Percentiles rank a stretch among this genome's conserved stretches.
Conservation (phyloP, 495 filamentous ascomycete genomes). For the Corynascus novoguineensis region DNA sequence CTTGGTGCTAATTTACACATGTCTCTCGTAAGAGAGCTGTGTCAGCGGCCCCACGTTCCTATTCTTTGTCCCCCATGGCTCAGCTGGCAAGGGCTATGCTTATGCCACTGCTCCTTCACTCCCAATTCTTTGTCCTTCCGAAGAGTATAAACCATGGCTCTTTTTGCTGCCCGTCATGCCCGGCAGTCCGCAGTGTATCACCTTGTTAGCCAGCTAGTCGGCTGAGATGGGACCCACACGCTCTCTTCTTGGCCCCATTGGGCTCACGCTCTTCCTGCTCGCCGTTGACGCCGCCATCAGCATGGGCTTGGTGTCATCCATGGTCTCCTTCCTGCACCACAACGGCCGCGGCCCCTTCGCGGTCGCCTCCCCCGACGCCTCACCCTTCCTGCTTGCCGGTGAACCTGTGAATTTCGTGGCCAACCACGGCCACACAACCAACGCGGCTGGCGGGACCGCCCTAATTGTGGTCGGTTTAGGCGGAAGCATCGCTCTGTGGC, state of each 20-base stretch:
- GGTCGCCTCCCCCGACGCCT: slow-evolving; percentile 25
- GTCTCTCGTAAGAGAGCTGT: too few relatives aligned
- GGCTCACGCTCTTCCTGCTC: slow-evolving; percentile 23
- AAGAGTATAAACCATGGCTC: background rate
- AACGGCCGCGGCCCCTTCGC: slow-evolving; percentile 34
- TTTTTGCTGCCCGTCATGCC: background rate
- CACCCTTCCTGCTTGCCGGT: slow-evolving; percentile 34
- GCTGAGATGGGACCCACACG: background rate
- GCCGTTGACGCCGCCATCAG: slow-evolving; percentile 42
- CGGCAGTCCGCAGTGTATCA: background rate
- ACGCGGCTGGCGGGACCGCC: slow-evolving; percentile 47
- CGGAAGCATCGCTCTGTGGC: slow-evolving; percentile 37
- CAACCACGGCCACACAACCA: slow-evolving; percentile 47
- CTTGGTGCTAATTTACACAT: background rate
- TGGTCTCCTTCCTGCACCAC: slow-evolving; percentile 44
- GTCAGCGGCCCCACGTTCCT: background rate
- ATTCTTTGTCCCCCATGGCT: background rate
- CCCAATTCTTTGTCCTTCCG: background rate
- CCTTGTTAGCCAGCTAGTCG: background rate
- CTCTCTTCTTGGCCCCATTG: slow-evolving; percentile 7
- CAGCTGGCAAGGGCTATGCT: background rate
- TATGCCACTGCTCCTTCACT: background rate
- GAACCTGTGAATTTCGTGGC: slow-evolving; percentile 37
- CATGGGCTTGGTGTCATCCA: slow-evolving; percentile 43
- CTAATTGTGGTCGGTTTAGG: slow-evolving; percentile 45